Evolutionary conservation across 805 yeast species (phyloP), one percentile per base, ranked within the genome.

Genomic region (Kuraishia borneana): DNA sequence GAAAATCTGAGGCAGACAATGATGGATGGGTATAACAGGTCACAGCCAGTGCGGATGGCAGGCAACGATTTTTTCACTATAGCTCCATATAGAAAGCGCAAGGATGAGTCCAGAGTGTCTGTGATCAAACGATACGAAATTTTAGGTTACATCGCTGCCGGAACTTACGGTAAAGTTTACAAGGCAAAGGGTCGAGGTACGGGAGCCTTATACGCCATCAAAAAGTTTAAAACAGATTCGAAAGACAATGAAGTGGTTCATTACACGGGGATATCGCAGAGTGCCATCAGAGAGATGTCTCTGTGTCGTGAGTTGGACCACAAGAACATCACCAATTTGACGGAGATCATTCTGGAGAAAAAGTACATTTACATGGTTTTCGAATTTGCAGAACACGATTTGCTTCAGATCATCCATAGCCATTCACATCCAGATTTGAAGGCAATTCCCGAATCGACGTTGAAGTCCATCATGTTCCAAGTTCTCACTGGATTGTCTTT

Each of bases 261-360:
- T 57, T 89, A 87, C 49, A 87, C 96, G 0, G 97, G 98, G 3
- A 83, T 92, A 10, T 85, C 95, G 2, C 98, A 92, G 56, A 76
- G 89, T 47, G 98, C 97, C 2, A 83, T 94, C 31, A 66, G 98
- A 42, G 99, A 94, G 56, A 87, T 94, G 89, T 83, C 96, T 1
- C 63, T 92, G 16, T 92, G 97, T 55, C 69, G 94, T 32, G 98
- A 92, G 53, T 61, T 92, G 35, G 66, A 65, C 41, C 84, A 94
- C 57, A 69, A 70, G 38, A 89, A 92, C 58, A 68, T 92, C 35
- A 83, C 92, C 6, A 73, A 71, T 42, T 63, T 94, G 37, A 74
- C 78, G 5, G 96, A 88, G 53, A 83, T 85, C 36, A 75, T 88
- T 8, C 59, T 92, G 34, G 96, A 92, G 50, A 82, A 78, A 45